Conservation (phyloP, 2,329 filamentous ascomycete species). For the Colletotrichum higginsianum region DNA sequence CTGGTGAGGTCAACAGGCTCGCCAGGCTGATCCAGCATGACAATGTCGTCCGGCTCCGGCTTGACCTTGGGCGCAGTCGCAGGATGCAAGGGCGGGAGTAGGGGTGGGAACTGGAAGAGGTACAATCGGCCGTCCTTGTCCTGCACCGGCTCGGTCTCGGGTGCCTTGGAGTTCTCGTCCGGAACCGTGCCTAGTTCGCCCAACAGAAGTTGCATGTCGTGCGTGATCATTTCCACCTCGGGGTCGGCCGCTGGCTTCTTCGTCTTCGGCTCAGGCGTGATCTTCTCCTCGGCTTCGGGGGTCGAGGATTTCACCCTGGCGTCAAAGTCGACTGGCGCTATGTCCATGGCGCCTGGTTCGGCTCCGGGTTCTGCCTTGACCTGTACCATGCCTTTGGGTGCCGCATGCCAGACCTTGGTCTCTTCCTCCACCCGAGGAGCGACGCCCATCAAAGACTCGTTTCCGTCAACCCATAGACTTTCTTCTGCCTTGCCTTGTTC, state of each 20-base stretch:
- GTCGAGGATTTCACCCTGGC: constrained; percentile 46
- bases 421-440: constrained; percentile 49
- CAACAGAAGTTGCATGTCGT: constrained; percentile 59
- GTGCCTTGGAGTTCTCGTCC: constrained; percentile 42
- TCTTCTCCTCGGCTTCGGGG: constrained; percentile 46
- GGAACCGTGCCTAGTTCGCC: constrained; percentile 59
- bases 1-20: constrained; percentile 60
- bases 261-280: constrained; percentile 44
- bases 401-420: constrained; percentile 62
- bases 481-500: constrained; percentile 64
- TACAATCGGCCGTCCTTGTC: constrained; percentile 68
- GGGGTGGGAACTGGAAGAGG: constrained; percentile 75
- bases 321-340: constrained; percentile 61
- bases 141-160: constrained; percentile 43
- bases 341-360: constrained; percentile 54
- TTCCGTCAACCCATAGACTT: constrained; percentile 60
- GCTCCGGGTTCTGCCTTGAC: constrained; percentile 63
- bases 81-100: constrained; percentile 69
- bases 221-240: constrained; percentile 57
- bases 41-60: constrained; percentile 57
- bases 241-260: constrained; percentile 52
- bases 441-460: constrained; percentile 48
- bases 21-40: constrained; percentile 54
- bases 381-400: constrained; percentile 52
- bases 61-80: constrained; percentile 55